Conservation (phyloP, 2,329 filamentous ascomycete genomes). For the Fusarium bulbicola region DNA sequence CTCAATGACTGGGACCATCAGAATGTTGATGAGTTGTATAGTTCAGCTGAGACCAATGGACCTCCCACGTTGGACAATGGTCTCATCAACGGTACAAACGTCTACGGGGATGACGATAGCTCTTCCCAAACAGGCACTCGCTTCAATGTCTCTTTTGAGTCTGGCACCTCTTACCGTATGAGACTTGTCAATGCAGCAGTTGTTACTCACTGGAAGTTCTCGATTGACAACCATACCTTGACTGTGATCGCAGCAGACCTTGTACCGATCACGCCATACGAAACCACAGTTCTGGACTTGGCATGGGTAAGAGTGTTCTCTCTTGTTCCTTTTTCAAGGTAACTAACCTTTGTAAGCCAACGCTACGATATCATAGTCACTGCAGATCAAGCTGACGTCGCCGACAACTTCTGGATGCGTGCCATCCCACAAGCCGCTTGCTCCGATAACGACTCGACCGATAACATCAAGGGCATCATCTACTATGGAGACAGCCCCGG, state of each 20-base stretch:
- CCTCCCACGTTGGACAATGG: constrained; percentile 55
- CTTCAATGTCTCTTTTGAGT: constrained; percentile 50
- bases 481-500: constrained; percentile 47
- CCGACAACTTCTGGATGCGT: constrained; percentile 59
- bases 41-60: constrained; percentile 23
- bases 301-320: constrained; percentile 23
- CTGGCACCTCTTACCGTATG: constrained; percentile 56
- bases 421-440: constrained; percentile 55
- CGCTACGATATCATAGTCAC: constrained; percentile 58
- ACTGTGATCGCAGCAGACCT: constrained; percentile 67
- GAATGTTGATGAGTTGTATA: constrained; percentile 52
- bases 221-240: constrained; percentile 65
- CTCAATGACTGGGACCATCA: constrained; percentile 67
- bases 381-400: constrained; percentile 47
- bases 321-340: accelerated
- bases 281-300: constrained; percentile 48
- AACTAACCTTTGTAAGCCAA: constrained; percentile 46
- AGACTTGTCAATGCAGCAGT: constrained; percentile 58
- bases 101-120: constrained; percentile 44
- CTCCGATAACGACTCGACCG: constrained; percentile 49
- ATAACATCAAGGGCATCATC: constrained; percentile 61
- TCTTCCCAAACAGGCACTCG: constrained; percentile 44
- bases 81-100: constrained; percentile 56
- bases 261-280: constrained; percentile 65
- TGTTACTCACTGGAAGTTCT: constrained; percentile 57